Evolutionary conservation across 1,284 basidiomycete species (phyloP).

Genomic region (Naganishia albida): DNA sequence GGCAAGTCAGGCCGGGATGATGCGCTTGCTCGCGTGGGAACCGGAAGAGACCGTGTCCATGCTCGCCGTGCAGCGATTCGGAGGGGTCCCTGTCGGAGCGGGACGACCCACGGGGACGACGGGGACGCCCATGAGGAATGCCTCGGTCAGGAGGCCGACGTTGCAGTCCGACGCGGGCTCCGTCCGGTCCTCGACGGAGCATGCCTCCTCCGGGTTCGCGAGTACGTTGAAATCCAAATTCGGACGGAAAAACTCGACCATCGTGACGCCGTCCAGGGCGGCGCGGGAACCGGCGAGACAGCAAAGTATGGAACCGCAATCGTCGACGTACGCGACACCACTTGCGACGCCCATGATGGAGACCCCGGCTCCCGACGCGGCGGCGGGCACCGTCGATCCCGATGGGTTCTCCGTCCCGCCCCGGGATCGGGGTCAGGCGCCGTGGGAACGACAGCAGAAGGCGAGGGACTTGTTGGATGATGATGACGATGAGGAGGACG

Average conservation of each 20-base stretch:
- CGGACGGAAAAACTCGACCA: constrained; percentile 40
- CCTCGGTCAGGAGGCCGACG: constrained; percentile 14
- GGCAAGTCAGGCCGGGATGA: constrained; percentile 46
- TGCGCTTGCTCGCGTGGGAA: constrained; percentile 49
- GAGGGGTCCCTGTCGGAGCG: constrained; percentile 34
- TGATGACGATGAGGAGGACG: constrained; percentile 38
- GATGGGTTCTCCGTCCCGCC: constrained; percentile 60
- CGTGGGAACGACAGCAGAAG: constrained; percentile 54
- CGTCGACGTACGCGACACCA: background rate
- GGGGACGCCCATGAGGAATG: background rate
- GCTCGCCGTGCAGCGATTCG: constrained; percentile 43
- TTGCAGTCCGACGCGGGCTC: constrained; percentile 22
- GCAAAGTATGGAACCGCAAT: background rate
- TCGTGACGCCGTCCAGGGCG: background rate
- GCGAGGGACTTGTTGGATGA: constrained; percentile 46
- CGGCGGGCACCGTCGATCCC: constrained; percentile 51
- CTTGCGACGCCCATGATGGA: background rate
- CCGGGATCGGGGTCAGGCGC: constrained; percentile 55
- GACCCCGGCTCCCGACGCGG: background rate
- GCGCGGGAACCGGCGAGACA: background rate
- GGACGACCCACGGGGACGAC: background rate
- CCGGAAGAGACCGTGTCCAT: constrained; percentile 44
- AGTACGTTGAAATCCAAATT: constrained; percentile 54
- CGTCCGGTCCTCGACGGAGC: constrained; percentile 29
- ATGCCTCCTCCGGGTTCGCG: constrained; percentile 38